Evolutionary conservation across 2,329 filamentous ascomycete species (phyloP).

Genomic region (Xylariomycetidae sp.): DNA sequence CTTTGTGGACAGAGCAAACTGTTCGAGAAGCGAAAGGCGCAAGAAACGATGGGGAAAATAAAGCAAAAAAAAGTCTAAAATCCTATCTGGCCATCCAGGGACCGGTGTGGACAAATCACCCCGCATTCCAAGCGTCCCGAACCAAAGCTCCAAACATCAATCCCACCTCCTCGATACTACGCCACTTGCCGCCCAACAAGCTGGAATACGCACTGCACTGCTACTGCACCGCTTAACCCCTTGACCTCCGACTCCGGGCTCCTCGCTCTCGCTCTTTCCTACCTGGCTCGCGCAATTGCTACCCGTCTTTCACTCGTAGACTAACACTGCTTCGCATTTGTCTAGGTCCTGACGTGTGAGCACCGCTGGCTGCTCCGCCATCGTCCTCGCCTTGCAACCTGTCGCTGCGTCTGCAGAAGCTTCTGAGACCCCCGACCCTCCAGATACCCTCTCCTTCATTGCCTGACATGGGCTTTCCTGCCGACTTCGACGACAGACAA

Average conservation of each 20-base stretch:
- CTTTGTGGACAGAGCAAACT: not conserved
- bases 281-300: constrained; percentile 8
- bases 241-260: no score
- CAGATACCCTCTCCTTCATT: constrained; percentile 29
- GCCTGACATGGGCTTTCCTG: constrained; percentile 64
- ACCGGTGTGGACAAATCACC: constrained; percentile 14
- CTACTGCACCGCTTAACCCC: no score
- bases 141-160: not conserved
- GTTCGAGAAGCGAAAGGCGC: no score
- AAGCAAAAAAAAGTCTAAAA: not conserved
- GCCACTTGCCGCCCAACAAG: not conserved
- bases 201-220: no score
- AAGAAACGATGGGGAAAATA: constrained; percentile 1
- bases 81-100: not conserved
- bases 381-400: constrained; percentile 11
- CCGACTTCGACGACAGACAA: constrained; percentile 64
- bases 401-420: constrained; percentile 13
- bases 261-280: no score
- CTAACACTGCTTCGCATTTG: constrained; percentile 13
- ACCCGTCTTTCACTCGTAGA: constrained; percentile 4
- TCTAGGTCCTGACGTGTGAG: constrained; percentile 18
- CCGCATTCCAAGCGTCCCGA: constrained; percentile 16
- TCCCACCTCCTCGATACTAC: constrained; percentile 8
- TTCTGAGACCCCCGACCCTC: constrained; percentile 13
- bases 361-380: constrained; percentile 21